Conservation (phyloP, 768 basidiomycete species). For the Suillus bovinus region DNA sequence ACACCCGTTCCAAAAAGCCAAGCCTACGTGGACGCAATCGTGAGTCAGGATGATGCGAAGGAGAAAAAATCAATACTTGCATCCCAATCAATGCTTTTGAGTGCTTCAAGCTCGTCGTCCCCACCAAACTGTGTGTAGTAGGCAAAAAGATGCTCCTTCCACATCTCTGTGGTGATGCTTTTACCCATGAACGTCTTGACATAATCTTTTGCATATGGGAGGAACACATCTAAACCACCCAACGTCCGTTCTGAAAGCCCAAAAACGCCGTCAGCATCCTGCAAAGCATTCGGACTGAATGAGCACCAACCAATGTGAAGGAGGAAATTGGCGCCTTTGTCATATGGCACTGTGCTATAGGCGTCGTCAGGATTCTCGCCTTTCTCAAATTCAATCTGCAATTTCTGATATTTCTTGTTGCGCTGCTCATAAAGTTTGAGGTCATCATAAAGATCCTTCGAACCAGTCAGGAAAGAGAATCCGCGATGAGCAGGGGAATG, state of each 20-base stretch:
- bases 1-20: conserved; percentile 85
- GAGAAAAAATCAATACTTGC: conserved; percentile 40
- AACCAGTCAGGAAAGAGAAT: conserved; percentile 78
- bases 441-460: conserved; percentile 69
- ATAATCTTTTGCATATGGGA: conserved; percentile 84
- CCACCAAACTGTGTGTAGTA: conserved; percentile 65
- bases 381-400: conserved; percentile 72
- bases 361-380: conserved; percentile 82
- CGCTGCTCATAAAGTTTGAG: conserved; percentile 57
- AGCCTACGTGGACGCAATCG: conserved; percentile 40
- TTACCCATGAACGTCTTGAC: conserved; percentile 78
- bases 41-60: neutral
- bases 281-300: neutral
- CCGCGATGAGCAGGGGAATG: conserved; percentile 77
- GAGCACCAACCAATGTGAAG: conserved; percentile 67
- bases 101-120: conserved; percentile 57
- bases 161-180: conserved; percentile 81
- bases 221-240: conserved; percentile 81
- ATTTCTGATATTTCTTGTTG: conserved; percentile 71
- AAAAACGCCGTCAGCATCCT: neutral
- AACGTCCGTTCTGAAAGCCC: conserved; percentile 58
- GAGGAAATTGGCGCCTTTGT: conserved; percentile 88
- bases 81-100: conserved; percentile 78
- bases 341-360: conserved; percentile 76
- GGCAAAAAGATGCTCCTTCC: conserved; percentile 76